Percentiles rank a stretch among this genome's conserved stretches.
These are phyloP conservation scores for Trametopsis cervina DNA, from an alignment of 768 basidiomycete genomes.

Conservation along the genomic window DNA sequence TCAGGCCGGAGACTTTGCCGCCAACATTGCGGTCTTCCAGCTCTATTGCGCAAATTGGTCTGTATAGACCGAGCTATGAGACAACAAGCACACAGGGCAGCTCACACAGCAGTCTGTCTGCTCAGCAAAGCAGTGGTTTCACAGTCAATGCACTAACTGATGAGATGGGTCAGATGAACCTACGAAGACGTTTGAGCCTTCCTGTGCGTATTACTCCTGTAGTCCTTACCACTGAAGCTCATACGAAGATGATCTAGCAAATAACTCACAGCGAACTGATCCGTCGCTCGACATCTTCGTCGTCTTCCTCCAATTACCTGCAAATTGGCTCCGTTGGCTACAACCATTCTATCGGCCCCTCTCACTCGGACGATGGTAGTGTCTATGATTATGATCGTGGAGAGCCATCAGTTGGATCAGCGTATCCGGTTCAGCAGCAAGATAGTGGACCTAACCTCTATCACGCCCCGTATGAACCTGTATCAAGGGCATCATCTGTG, in stretches of 20 bases:
- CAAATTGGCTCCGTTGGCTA: not conserved
- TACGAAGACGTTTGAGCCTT: constrained; percentile 15
- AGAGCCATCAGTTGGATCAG: constrained; percentile 10
- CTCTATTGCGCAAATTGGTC: constrained; percentile 53
- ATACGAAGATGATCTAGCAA: not conserved
- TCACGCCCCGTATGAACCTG: constrained; percentile 39
- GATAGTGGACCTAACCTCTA: constrained; percentile 27
- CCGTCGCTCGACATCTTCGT: not conserved
- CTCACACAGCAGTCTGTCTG: constrained; percentile 21
- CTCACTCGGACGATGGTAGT: constrained; percentile 5
- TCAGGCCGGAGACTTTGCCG: constrained; percentile 47
- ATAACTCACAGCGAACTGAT: not conserved
- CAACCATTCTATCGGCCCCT: constrained; percentile 1
- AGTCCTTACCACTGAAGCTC: not conserved
- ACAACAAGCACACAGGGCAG: constrained; percentile 26
- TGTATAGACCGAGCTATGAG: constrained; percentile 75
- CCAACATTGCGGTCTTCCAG: constrained; percentile 56
- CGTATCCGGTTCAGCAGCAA: constrained; percentile 17
- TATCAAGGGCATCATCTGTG: constrained; percentile 28
- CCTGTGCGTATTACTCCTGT: constrained; percentile 12
- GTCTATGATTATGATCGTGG: constrained; percentile 8
- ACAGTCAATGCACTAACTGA: constrained; percentile 40
- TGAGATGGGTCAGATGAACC: constrained; percentile 59
- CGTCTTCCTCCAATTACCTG: constrained; percentile 24
- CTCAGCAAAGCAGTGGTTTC: not conserved